Evolutionary conservation across 768 basidiomycete species (phyloP).

Genomic region (Mycena floridula): DNA sequence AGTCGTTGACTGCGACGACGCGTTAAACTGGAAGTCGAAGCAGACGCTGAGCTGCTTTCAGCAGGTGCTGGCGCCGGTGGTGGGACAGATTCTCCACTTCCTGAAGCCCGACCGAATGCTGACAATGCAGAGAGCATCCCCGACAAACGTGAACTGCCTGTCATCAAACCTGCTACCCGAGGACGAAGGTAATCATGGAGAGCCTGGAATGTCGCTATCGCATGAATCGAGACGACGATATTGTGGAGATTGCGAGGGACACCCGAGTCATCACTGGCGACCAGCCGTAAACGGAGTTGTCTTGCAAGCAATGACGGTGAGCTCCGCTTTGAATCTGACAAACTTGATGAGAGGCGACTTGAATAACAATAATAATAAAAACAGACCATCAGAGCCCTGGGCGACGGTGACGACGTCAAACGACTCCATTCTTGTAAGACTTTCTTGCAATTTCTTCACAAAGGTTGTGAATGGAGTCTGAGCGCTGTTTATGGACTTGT

Average conservation of each 20-base stretch:
- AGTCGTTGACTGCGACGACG: slow-evolving; percentile 82
- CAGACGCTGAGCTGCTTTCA: slow-evolving; percentile 25
- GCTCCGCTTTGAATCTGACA: slow-evolving; percentile 78
- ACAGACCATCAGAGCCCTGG: slow-evolving; percentile 73
- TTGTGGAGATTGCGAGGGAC: slow-evolving; percentile 83
- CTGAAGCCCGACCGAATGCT: slow-evolving; percentile 60
- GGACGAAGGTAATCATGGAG: slow-evolving; percentile 95
- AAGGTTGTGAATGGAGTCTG: slow-evolving; percentile 68
- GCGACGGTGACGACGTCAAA: slow-evolving; percentile 92
- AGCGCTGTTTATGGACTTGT: slow-evolving; percentile 32
- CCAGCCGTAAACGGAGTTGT: slow-evolving; percentile 81
- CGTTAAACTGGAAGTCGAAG: slow-evolving; percentile 36
- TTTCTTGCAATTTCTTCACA: slow-evolving; percentile 95
- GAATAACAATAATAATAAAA: background rate
- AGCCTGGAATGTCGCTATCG: slow-evolving; percentile 96
- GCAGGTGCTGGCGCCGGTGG: slow-evolving; percentile 22
- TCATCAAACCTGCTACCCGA: slow-evolving; percentile 68
- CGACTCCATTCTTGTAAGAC: slow-evolving; percentile 88
- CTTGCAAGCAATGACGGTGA: slow-evolving; percentile 90
- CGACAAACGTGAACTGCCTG: slow-evolving; percentile 61
- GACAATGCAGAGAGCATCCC: slow-evolving; percentile 91
- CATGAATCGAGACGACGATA: slow-evolving; percentile 95
- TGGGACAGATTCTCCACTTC: slow-evolving; percentile 19
- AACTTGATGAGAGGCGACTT: background rate
- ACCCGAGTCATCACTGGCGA: slow-evolving; percentile 87